phyloP scores from a whole-genome alignment of 306 rosid species.

The Corylus americana region DNA sequence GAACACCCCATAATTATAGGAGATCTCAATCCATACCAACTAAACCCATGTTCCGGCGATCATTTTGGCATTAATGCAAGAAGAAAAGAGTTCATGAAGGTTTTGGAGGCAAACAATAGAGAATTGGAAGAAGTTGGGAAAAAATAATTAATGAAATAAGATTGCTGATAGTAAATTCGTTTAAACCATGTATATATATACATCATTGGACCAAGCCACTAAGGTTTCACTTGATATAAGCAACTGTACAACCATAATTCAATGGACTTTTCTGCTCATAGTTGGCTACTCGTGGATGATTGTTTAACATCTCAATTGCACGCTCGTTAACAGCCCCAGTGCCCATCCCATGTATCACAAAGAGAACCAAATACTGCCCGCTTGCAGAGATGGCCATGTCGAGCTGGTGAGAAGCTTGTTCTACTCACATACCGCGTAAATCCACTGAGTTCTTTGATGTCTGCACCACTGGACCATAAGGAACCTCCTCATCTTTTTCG shows the following conservation, averaged over 20 bases:
- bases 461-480: slow-evolving; percentile 69
- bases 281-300: slow-evolving; percentile 68
- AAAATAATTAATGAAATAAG: no score
- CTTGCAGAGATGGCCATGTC: slow-evolving; percentile 66
- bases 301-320: slow-evolving; percentile 57
- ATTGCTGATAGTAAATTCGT: not conserved
- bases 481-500: slow-evolving; percentile 37
- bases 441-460: slow-evolving; percentile 89
- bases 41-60: no score
- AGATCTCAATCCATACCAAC: no score
- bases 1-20: no score
- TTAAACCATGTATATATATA: not conserved
- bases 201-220: slow-evolving; percentile 16
- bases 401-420: slow-evolving; percentile 76
- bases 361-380: slow-evolving; percentile 72
- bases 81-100: not conserved
- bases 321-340: slow-evolving; percentile 78
- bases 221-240: slow-evolving; percentile 60
- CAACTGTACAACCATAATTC: slow-evolving; percentile 93
- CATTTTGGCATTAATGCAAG: no score
- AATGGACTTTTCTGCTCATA: slow-evolving; percentile 67
- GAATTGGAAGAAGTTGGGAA: not conserved
- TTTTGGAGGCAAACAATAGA: not conserved
- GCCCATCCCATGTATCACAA: slow-evolving; percentile 87
- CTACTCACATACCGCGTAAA: slow-evolving; percentile 79